A percentile compares a stretch with the other conserved stretches of the same genome.
Conservation (phyloP, 768 basidiomycete species). For the Tylopilus sp. region DNA sequence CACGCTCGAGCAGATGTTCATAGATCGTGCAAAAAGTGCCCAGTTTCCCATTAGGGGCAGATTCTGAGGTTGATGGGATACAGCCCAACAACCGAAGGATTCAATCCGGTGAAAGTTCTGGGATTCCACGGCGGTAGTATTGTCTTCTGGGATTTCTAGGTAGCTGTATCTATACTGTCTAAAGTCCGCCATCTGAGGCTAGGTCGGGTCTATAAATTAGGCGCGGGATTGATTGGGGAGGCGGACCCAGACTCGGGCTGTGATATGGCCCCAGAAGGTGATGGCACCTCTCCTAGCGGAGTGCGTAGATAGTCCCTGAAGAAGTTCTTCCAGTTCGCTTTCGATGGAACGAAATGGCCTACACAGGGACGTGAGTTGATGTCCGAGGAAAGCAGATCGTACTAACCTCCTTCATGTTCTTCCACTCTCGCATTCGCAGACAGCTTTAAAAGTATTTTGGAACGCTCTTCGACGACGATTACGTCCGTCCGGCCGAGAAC, state of each 20-base stretch:
- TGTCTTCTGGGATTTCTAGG: not conserved
- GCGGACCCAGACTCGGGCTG: slow-evolving; percentile 44
- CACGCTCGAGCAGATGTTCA: not conserved
- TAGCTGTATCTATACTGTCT: slow-evolving; percentile 4
- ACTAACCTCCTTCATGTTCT: slow-evolving; percentile 75
- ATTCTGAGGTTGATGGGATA: not conserved
- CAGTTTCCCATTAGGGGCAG: not conserved
- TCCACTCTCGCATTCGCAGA: slow-evolving; percentile 63
- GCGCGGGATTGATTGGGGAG: slow-evolving; percentile 35
- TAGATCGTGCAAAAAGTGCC: not conserved
- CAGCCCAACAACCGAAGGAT: not conserved
- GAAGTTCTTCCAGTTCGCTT: slow-evolving; percentile 73
- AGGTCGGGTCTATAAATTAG: slow-evolving; percentile 2
- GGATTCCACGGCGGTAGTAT: not conserved
- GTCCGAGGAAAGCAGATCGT: not conserved
- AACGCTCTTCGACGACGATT: slow-evolving; percentile 68
- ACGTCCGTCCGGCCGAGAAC: slow-evolving; percentile 75
- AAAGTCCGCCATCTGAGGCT: not conserved
- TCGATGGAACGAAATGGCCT: slow-evolving; percentile 86
- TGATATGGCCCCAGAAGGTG: slow-evolving; percentile 41
- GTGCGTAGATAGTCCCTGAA: slow-evolving; percentile 61
- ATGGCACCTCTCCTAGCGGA: slow-evolving; percentile 44
- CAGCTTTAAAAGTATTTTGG: slow-evolving; percentile 50
- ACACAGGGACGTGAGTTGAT: slow-evolving; percentile 1
- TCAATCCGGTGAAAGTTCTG: not conserved